Base-by-base conservation (phyloP, 1,139 yeast species). In the Entelexis paramagnoliae region DNA sequence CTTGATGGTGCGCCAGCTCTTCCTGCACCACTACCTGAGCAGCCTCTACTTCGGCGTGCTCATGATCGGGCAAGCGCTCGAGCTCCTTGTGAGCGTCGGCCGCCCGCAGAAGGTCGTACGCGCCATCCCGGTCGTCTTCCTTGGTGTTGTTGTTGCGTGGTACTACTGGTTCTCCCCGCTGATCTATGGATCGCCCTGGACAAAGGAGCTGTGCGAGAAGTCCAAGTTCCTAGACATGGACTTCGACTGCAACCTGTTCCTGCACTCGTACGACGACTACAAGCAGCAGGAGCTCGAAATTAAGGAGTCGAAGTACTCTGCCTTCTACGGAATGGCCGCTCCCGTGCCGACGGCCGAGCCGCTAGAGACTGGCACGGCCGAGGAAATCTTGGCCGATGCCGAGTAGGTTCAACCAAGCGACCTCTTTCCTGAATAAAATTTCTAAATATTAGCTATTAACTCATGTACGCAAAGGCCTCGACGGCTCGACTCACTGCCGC, bases 1-100 rank as follows among this genome's bases (percentile, higher is more conserved):
- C 73, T 72, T 91, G 57, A 89, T 89, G 97, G 91, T 83, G 29
- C 82, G 97, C 69, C 97, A 88, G 70, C 72, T 91, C 68, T 89
- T 89, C 72, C 73, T 91, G 62, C 96, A 89, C 66, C 97, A 89
- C 68, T 89, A 91, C 67, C 72, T 91, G 60, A 96, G 95, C 51
- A 83, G 96, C 4, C 79, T 85, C 49, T 91, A 88, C 71, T 89
- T 91, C 68, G 94, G 91, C 44, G 75, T 89, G 52, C 74, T 91
- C 59, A 88, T 89, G 0, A 71, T 91, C 55, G 91, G 93, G 28
- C 96, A 88, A 65, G 73, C 78, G 54, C 76, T 88, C 60, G 96
- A 91, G 64, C 72, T 87, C 51, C 57, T 83, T 49, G 76, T 79
- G 43, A 72, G 62, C 11, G 68, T 59, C 64, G 74, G 68, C 66